Percentiles rank a stretch among this genome's conserved stretches.
Conservation (phyloP, 352 stramenopile species). For the Pythium brassicae region DNA sequence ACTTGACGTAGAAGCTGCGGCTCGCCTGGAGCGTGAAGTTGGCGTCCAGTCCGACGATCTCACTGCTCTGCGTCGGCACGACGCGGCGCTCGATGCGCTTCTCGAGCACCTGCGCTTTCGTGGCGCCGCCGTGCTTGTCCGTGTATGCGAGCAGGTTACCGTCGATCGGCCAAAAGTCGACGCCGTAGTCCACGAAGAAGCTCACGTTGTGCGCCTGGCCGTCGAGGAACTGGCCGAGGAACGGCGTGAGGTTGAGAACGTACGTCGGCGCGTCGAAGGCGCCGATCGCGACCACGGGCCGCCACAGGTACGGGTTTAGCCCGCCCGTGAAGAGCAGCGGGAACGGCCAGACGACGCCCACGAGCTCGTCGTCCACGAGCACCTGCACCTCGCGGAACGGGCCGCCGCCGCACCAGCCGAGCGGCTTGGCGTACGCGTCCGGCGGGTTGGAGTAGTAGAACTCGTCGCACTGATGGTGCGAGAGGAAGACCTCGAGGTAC, state of each 20-base stretch:
- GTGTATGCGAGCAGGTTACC: slow-evolving; percentile 58
- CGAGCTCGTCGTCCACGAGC: slow-evolving; percentile 54
- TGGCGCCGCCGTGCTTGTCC: slow-evolving; percentile 34
- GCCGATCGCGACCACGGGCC: slow-evolving; percentile 62
- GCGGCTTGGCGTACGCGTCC: slow-evolving; percentile 18
- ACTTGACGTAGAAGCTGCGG: slow-evolving; percentile 38
- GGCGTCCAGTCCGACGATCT: slow-evolving; percentile 23
- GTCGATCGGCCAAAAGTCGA: slow-evolving; percentile 69
- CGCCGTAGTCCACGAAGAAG: slow-evolving; percentile 56
- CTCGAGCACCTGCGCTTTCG: slow-evolving; percentile 28
- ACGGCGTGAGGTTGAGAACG: slow-evolving; percentile 68
- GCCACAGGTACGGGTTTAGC: slow-evolving; percentile 75
- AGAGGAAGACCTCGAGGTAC: slow-evolving; percentile 64
- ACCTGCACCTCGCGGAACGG: slow-evolving; percentile 73
- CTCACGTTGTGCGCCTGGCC: slow-evolving; percentile 43
- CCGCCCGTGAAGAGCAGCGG: slow-evolving; percentile 75
- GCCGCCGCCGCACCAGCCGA: slow-evolving; percentile 32
- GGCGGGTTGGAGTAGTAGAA: slow-evolving; percentile 73
- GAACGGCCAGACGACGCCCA: slow-evolving; percentile 68
- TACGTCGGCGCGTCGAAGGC: slow-evolving; percentile 75
- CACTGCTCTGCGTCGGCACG: slow-evolving; percentile 14
- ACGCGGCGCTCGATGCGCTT: slow-evolving; percentile 27
- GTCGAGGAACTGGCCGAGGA: slow-evolving; percentile 56
- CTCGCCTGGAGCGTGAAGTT: slow-evolving; percentile 42
- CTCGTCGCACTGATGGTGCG: slow-evolving; percentile 74